phyloP scores from a whole-genome alignment of 148 eudicot species.

The Rhododendron mucronatum region DNA sequence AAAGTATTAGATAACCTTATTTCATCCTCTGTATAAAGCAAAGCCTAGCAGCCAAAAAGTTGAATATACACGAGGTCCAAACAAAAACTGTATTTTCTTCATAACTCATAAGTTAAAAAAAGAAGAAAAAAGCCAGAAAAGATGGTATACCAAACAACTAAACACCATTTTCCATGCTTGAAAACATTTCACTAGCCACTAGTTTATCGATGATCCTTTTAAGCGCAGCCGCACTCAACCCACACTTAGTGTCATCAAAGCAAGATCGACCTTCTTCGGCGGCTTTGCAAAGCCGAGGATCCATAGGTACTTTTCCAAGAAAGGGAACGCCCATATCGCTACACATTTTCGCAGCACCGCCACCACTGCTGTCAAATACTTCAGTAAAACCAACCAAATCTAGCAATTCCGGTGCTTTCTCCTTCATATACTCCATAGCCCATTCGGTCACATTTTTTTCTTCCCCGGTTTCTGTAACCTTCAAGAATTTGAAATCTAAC shows the following conservation, averaged over 20 bases:
- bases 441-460: constrained; percentile 58
- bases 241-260: constrained; percentile 52
- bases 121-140: background rate
- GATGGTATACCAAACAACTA: constrained; percentile 3
- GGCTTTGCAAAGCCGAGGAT: constrained; percentile 81
- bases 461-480: constrained; percentile 40
- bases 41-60: background rate
- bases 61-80: background rate
- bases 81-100: background rate
- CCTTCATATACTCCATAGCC: constrained; percentile 43
- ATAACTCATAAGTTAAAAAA: background rate
- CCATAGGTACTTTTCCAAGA: constrained; percentile 85
- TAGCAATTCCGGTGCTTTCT: constrained; percentile 75
- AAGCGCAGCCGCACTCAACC: constrained; percentile 61
- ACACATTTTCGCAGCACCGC: constrained; percentile 83
- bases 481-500: constrained; percentile 50
- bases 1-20: background rate
- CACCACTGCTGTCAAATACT: constrained; percentile 80
- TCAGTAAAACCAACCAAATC: constrained; percentile 51
- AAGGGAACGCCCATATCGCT: constrained; percentile 72
- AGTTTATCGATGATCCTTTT: constrained; percentile 57
- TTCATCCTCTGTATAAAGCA: background rate
- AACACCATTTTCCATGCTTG: constrained; percentile 20
- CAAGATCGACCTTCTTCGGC: constrained; percentile 93
- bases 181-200: constrained; percentile 13